Evolutionary conservation across 1,284 basidiomycete genomes (phyloP), one percentile per base, ranked within the genome.

Genomic region (Apiotrichum domesticum): DNA sequence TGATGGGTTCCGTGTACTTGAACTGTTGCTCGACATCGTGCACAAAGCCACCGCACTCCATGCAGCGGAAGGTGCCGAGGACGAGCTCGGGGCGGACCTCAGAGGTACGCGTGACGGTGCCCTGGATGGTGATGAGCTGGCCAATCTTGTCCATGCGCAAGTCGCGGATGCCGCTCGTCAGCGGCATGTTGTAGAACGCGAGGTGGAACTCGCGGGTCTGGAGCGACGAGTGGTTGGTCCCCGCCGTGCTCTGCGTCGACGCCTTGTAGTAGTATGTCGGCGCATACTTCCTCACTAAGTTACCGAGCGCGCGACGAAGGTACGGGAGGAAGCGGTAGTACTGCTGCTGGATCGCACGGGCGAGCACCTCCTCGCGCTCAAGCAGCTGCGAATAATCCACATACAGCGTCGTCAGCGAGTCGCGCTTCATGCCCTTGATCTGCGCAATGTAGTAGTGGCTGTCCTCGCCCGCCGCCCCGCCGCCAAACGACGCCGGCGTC

Each of bases 21-120:
- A 98, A 99, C 73, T 99, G 96, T 73, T 99, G 96, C 73, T 99
- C 96, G 52, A 99, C 87, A 66, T 98, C 94, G 58, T 88, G 84
- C n/a, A 97, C 87, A 7, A 87, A 80, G 41, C 87, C 88, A 52
- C 84, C 83, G 75, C 96, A 99, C 45, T 87, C 82, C 71, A 90
- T 87, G 70, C 96, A 99, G 48, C 87, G 85, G 74, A 98, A 98
- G 54, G 90, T 94, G 15, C 94, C 96, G 66, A 84, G 93, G 14
- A 98, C 80, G 46, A 99, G 78, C 77, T 99, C 96, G 3, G 96
- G 96, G 32, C 96, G 82, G 47, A 98, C 96, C 79, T 99, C 96
- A 64, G 90, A 94, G 1, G 96, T 99, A 50, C 96, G 83, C 1
- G 96, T 99, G 34, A 99, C 96, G 0, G 95, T 98, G 32, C 95